These are phyloP conservation scores for Xylaria curta DNA, from an alignment of 495 filamentous ascomycete genomes.

Conservation along the genomic window DNA sequence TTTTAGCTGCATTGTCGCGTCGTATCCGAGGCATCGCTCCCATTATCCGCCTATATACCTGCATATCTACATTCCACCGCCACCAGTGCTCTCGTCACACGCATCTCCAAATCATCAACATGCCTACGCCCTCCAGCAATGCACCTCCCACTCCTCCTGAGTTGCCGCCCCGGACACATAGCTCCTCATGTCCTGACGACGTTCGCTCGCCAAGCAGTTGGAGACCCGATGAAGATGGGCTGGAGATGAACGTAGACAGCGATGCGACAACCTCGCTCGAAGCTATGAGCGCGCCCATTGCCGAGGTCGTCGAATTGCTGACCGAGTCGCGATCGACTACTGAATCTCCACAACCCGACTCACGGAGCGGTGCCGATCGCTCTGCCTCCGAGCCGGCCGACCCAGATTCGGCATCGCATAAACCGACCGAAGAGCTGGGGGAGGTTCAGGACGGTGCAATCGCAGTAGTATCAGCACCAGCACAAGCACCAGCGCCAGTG, in stretches of 20 bases:
- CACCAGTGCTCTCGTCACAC: constrained; percentile 10
- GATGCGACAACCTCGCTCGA: constrained; percentile 35
- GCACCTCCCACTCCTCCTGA: constrained; percentile 45
- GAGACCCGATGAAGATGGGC: constrained; percentile 39
- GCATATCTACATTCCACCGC: constrained; percentile 12
- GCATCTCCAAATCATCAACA: constrained; percentile 36
- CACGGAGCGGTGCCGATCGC: constrained; percentile 35
- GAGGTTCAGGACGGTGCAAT: not conserved
- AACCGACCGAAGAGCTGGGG: constrained; percentile 41
- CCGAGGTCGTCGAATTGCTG: constrained; percentile 15
- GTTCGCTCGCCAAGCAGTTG: constrained; percentile 28
- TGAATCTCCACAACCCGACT: constrained; percentile 46
- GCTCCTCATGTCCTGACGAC: constrained; percentile 54
- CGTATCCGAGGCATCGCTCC: constrained; percentile 22
- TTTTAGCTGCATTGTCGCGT: constrained; percentile 15
- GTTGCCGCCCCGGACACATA: constrained; percentile 46
- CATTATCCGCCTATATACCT: not conserved
- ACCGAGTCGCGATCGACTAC: constrained; percentile 42
- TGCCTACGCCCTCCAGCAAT: constrained; percentile 61
- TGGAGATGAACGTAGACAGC: constrained; percentile 35
- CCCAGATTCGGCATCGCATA: constrained; percentile 40
- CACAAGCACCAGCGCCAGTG: constrained; percentile 1
- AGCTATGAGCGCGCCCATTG: constrained; percentile 29
- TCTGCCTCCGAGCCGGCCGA: constrained; percentile 33
- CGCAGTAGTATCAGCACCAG: not conserved